A percentile compares a stretch with the other conserved stretches of the same genome.
Conservation (phyloP, 257 asterid genomes). For the Rubia yunnanensis region DNA sequence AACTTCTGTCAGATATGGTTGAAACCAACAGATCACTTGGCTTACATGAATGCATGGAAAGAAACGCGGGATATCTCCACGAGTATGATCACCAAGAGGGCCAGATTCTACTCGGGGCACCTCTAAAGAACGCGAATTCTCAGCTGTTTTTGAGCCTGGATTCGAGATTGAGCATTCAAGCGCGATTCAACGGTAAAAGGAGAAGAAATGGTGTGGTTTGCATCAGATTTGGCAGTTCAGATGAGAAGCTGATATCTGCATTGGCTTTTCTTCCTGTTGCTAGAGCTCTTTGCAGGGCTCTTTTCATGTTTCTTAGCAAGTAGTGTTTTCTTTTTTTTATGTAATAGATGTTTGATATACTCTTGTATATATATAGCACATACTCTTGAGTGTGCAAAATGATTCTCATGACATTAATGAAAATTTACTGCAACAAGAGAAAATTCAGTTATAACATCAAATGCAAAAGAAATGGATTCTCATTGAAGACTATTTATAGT, state of each 20-base stretch:
- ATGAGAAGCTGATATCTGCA: conserved; percentile 40
- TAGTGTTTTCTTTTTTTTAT: background rate
- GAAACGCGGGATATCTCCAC: background rate
- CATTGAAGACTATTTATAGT: too few relatives aligned
- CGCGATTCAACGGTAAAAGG: conserved; percentile 36
- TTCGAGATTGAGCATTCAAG: conserved; percentile 24
- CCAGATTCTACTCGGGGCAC: conserved; percentile 24
- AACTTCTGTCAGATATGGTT: conserved; percentile 43
- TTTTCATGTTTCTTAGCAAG: conserved; percentile 18
- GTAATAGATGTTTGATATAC: background rate
- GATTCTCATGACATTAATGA: too few relatives aligned
- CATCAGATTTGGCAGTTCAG: conserved; percentile 42
- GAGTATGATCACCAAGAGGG: conserved; percentile 4
- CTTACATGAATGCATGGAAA: too few relatives aligned
- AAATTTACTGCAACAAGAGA: too few relatives aligned
- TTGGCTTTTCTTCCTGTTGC: conserved; percentile 43
- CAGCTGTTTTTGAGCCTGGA: conserved; percentile 25
- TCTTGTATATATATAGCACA: background rate
- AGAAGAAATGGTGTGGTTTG: conserved; percentile 38
- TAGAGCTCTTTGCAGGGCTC: conserved; percentile 22
- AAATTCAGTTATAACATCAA: too few relatives aligned
- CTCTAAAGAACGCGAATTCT: conserved; percentile 35
- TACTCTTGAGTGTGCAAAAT: too few relatives aligned
- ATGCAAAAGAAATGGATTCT: too few relatives aligned
- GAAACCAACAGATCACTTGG: conserved; percentile 12